phyloP scores from a whole-genome alignment of 2,329 filamentous ascomycete species.

The Lanzia echinophila region DNA sequence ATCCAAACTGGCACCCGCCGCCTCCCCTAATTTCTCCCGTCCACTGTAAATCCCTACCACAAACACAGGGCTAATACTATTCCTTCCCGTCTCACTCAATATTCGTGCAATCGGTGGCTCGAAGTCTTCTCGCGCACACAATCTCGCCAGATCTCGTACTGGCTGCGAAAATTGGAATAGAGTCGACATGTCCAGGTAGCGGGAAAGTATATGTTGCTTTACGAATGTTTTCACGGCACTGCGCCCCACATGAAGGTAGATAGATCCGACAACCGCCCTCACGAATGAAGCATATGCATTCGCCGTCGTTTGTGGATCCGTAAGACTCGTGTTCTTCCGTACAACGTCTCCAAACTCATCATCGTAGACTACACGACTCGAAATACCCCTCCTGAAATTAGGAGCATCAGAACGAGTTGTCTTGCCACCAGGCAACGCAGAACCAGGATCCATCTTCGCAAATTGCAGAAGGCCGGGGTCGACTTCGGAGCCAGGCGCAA shows the following conservation, averaged over 20 bases:
- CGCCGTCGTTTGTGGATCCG: slow-evolving; percentile 25
- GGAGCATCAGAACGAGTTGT: slow-evolving; percentile 46
- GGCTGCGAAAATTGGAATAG: slow-evolving; percentile 84
- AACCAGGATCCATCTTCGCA: slow-evolving; percentile 40
- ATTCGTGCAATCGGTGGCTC: slow-evolving; percentile 80
- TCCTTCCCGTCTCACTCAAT: slow-evolving; percentile 82
- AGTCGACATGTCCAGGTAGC: slow-evolving; percentile 65
- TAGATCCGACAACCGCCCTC: slow-evolving; percentile 72
- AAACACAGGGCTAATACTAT: slow-evolving; percentile 80
- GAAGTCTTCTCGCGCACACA: slow-evolving; percentile 87
- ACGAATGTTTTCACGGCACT: slow-evolving; percentile 77
- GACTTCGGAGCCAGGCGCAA: slow-evolving; percentile 80
- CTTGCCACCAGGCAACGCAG: slow-evolving; percentile 42
- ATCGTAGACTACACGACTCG: slow-evolving; percentile 72
- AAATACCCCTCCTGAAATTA: slow-evolving; percentile 61
- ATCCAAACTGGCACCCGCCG: slow-evolving; percentile 69
- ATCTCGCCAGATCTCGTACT: slow-evolving; percentile 70
- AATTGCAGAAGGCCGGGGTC: slow-evolving; percentile 89
- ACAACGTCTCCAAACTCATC: slow-evolving; percentile 74
- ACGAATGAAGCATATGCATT: slow-evolving; percentile 69
- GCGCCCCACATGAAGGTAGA: slow-evolving; percentile 80
- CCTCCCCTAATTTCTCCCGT: slow-evolving; percentile 85
- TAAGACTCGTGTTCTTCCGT: slow-evolving; percentile 23
- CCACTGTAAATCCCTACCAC: slow-evolving; percentile 93
- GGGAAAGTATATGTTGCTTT: slow-evolving; percentile 72